Base-by-base conservation (phyloP, 805 yeast species). In the Wilhelminamyces savonicus region DNA sequence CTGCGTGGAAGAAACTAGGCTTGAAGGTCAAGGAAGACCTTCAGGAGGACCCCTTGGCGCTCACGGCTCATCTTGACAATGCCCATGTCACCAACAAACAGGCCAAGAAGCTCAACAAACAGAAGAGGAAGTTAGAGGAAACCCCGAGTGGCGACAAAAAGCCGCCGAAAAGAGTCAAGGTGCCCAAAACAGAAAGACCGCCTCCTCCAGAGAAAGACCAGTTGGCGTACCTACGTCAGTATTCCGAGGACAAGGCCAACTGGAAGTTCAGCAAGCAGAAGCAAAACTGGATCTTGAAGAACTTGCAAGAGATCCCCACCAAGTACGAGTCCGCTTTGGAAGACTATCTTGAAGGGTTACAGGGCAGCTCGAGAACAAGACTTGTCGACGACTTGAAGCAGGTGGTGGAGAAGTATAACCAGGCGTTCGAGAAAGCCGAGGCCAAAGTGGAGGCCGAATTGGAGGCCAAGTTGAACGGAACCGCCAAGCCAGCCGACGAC, bases 211-310 rank as follows among this genome's bases (percentile, higher is more conserved):
- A 80, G 40, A 76, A 72, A 38, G 94, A 83, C 44, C 92, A 83
- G 50, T 62, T 79, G 21, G 72, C 60, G 1, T 83, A 83, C 47
- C 55, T 83, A 42, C 67, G 72, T 34, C 78, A 71, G 31, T 84
- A 67, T 45, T 50, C 58, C 4, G 65, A 68, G 9, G 84, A 80
- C 38, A 59, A 54, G 35, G 73, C 58, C 0, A 64, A 69, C 35
- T 84, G 94, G 94, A 84, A 84, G 60, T 84, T 84, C 52, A 78
- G 86, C 35, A 84, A 84, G 46, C 88, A 79, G 61, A 83, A 84
- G 40, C 94, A 84, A 54, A 83, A 83, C 48, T 84, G 94, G 94
- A 67, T 84, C 24, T 56, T 84, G 39, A 77, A 76, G 46, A 76
- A 83, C 49, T 54, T 81, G 19, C 65, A 58, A 28, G 38, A 43